Evolutionary conservation across 2,329 filamentous ascomycete genomes (phyloP).

Genomic region (Tolypocladium nubicola): DNA sequence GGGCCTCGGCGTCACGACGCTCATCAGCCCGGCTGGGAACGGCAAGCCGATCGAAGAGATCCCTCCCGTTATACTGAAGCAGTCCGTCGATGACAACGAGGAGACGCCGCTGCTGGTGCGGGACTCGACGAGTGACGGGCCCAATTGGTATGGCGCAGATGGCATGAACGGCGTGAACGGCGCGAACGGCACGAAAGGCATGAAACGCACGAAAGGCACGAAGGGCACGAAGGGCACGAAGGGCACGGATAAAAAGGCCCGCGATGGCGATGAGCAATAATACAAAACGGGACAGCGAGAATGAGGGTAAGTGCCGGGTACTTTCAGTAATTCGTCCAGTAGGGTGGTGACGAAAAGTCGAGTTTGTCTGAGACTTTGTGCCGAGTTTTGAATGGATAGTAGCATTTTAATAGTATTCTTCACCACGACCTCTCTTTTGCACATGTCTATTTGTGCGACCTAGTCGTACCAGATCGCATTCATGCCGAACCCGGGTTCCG

Average conservation of each 20-base stretch:
- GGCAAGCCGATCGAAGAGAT: constrained; percentile 3
- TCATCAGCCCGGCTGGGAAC: constrained; percentile 3
- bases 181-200: background rate
- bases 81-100: constrained; percentile 3
- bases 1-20: constrained; percentile 13
- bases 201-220: background rate
- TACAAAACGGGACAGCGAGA: background rate
- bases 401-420: background rate
- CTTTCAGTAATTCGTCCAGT: background rate
- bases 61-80: background rate
- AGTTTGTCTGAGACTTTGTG: background rate
- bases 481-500: constrained; percentile 89
- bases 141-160: constrained; percentile 5
- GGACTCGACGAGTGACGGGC: constrained; percentile 2
- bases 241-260: background rate
- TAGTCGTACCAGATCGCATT: constrained; percentile 89
- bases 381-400: background rate
- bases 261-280: background rate
- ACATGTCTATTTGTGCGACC: background rate
- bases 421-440: background rate
- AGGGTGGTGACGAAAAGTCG: background rate
- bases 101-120: constrained; percentile 7
- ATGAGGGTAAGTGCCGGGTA: background rate
- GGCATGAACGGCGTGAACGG: background rate
- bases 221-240: constrained; percentile 1